Base-by-base conservation (phyloP, 768 basidiomycete genomes). In the Leccinellum albellum region DNA sequence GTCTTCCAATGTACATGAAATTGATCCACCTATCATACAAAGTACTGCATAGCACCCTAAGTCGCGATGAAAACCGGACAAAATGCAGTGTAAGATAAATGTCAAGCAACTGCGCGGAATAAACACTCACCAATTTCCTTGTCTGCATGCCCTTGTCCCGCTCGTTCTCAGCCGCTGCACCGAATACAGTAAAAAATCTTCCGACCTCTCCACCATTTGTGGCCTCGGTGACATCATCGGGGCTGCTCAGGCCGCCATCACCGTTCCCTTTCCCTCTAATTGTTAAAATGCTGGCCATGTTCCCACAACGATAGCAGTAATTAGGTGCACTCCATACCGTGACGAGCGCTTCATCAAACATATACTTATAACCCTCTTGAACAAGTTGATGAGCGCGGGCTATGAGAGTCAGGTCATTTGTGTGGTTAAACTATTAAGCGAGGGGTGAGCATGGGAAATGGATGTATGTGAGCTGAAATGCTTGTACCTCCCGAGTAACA, bases 341-440 rank as follows among this genome's bases (percentile, higher is more conserved):
- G 13, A 94, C 93, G 20, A 96, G 89, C 61, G 87, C 81, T 59
- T 88, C 83, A 68, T 97, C 91, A 64, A 98, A 97, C 96, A 98
- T 96, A 70, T 94, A 88, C 75, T 98, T 98, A 76, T 83, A 94
- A 2, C 94, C 93, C 72, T 95, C 93, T 71, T 95, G 93, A 1
- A 98, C 96, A 20, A 98, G 86, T 68, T 98, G 96, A 71, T 98
- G 96, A 1, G 96, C 96, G 33, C 96, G 85, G 3, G 95, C 95
- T 64, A 98, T 94, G 42, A 98, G 83, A 10, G 77, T 79, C 20
- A 98, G 83, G 31, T 84, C 81, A 68, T 98, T 98, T 56, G 93
- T 86, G 69, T 96, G 92, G 62, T 93, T 95, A 80, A 98, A 98
- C 86, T 94, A 62, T 20, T 9, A n/a, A 4, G 8, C 50, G 44